Percentiles rank a stretch among this genome's conserved stretches.
Conservation (phyloP, 2,329 filamentous ascomycete species). For the Magnaporthales sp. region DNA sequence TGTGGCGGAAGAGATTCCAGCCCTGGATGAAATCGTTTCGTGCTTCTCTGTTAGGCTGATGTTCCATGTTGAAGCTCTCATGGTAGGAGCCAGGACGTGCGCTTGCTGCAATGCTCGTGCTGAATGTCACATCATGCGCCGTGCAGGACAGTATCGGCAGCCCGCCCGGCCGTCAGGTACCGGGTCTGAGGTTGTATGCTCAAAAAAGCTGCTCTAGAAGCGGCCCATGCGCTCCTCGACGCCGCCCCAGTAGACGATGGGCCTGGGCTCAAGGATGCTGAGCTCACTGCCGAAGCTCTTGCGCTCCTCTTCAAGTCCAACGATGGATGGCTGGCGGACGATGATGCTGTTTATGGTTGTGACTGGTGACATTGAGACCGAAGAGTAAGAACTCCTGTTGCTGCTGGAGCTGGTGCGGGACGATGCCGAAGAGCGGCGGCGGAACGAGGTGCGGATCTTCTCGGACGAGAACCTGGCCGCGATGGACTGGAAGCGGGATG, state of each 20-base stretch:
- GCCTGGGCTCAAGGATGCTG: constrained; percentile 50
- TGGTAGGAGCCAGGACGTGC: neutral
- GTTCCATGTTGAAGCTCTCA: neutral
- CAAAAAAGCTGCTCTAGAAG: too few relatives aligned
- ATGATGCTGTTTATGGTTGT: constrained; percentile 51
- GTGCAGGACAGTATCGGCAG: neutral
- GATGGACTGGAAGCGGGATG: constrained; percentile 39
- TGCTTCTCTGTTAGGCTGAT: neutral
- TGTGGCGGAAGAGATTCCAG: neutral
- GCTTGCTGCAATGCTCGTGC: neutral
- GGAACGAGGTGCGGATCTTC: constrained; percentile 40
- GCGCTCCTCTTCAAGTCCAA: constrained; percentile 50
- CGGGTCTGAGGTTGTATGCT: neutral
- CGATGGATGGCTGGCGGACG: constrained; percentile 46
- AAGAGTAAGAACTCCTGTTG: constrained; percentile 31
- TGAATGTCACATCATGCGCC: neutral
- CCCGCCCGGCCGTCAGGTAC: neutral
- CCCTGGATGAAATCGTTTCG: neutral
- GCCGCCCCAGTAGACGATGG: constrained; percentile 55
- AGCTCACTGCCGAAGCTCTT: constrained; percentile 43
- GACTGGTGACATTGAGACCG: constrained; percentile 33
- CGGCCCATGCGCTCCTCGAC: constrained; percentile 50
- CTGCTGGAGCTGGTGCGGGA: constrained; percentile 29
- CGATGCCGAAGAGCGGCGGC: constrained; percentile 39
- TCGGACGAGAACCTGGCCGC: constrained; percentile 39